These are phyloP conservation scores for Phialocephala sp. DNA, from an alignment of 2,329 filamentous ascomycete genomes.

Conservation along the genomic window DNA sequence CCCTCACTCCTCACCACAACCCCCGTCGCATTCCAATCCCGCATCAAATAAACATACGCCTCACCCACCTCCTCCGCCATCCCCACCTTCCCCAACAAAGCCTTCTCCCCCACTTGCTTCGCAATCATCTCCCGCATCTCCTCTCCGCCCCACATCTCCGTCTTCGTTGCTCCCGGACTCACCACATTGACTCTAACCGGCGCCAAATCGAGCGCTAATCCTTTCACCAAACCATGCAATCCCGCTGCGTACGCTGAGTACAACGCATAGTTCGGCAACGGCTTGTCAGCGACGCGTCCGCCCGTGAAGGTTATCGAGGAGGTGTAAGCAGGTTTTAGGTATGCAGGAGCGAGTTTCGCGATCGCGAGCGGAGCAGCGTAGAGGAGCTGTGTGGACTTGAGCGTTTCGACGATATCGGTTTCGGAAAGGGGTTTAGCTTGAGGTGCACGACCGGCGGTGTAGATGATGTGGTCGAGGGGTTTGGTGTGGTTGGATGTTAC, in stretches of 20 bases:
- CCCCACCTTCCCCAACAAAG: conserved; percentile 27
- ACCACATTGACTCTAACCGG: conserved; percentile 68
- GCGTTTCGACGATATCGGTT: not conserved
- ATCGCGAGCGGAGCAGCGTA: conserved; percentile 18
- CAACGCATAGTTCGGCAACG: conserved; percentile 49
- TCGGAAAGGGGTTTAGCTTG: conserved; percentile 13
- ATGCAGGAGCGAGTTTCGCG: conserved; percentile 25
- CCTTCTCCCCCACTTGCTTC: conserved; percentile 47
- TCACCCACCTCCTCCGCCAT: conserved; percentile 48
- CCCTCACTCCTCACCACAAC: conserved; percentile 28
- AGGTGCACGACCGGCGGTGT: conserved; percentile 23
- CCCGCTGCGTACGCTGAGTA: conserved; percentile 54
- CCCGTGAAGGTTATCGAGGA: conserved; percentile 33
- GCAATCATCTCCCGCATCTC: conserved; percentile 35
- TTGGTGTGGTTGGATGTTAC: conserved; percentile 7
- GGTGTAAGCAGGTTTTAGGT: conserved; percentile 13
- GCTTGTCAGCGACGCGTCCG: conserved; percentile 26
- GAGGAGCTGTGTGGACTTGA: not conserved
- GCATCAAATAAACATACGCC: conserved; percentile 50
- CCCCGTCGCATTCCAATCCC: conserved; percentile 45
- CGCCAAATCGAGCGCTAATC: conserved; percentile 64
- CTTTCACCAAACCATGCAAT: conserved; percentile 56
- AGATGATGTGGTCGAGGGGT: conserved; percentile 33
- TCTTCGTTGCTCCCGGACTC: conserved; percentile 57
- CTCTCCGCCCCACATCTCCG: conserved; percentile 50